Evolutionary conservation across 306 rosid genomes (phyloP), one percentile per base, ranked within the genome.

Genomic region (Citrullus amarus): DNA sequence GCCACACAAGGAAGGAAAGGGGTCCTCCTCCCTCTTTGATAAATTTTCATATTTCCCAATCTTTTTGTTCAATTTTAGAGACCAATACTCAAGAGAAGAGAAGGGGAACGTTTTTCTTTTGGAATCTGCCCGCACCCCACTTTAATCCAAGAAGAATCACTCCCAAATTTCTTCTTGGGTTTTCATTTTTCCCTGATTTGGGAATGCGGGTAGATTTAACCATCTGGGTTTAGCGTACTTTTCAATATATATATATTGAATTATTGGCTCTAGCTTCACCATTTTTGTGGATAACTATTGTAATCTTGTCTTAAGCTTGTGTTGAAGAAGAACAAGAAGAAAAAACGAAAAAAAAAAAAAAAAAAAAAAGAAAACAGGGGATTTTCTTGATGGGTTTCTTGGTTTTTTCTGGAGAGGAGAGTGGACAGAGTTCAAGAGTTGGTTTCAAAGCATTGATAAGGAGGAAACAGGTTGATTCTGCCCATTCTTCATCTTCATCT

Each of bases 391-490:
- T 93, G 96, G 96, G 96, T 44, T 61, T 85, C 54, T 76, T 70
- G 78, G 86, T 9, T 85, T 88, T 56, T 86, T 84, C 88, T 46
- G 79, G 75, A 34, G 87, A 85, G 36, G 83, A 80, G 48, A 80
- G 74, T 66, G 81, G 73, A 28, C 57, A 66, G 76, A 79, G 86
- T 70, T 83, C 91, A 84, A 80, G 91, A 87, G 46, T 79, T 81
- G 82, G 87, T 25, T 79, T 85, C 32, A 86, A 79, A 75, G 88
- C 88, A 48, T 81, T 94, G 85, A 83, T 88, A 10, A 75, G 98
- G 60, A 87, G 90, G 78, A 94, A 94, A 77, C 91, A 82, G 83
- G 97, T 89, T 17, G 98, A 94, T 78, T 92, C 96, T 61, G 88
- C 78, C 55, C 72, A 78, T 50, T 43, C 66, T 12, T 80, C 82